These are phyloP conservation scores for Hyphopichia khmerensis DNA, from an alignment of 1,139 yeast genomes.

Conservation along the genomic window DNA sequence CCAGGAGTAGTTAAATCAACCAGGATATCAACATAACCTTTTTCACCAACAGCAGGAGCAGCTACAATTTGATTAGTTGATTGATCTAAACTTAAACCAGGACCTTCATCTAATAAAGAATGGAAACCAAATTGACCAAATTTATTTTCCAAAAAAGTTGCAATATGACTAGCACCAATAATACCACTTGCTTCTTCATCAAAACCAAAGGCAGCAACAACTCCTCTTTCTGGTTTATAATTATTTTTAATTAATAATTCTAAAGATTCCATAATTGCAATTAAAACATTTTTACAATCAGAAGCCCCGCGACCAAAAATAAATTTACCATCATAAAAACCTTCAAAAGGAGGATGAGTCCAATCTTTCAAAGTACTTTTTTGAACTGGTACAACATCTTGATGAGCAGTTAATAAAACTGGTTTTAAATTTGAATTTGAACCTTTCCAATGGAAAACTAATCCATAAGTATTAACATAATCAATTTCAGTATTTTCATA, in stretches of 20 bases:
- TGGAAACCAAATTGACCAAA: conserved; percentile 37
- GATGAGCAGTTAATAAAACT: conserved; percentile 69
- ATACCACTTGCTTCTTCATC: conserved; percentile 45
- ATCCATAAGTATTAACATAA: conserved; percentile 63
- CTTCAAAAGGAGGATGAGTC: conserved; percentile 71
- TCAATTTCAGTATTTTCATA: conserved; percentile 49
- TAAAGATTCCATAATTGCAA: conserved; percentile 38
- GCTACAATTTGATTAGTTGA: conserved; percentile 35
- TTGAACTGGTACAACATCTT: conserved; percentile 83
- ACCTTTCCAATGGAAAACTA: conserved; percentile 70
- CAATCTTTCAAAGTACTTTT: conserved; percentile 54
- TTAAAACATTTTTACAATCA: conserved; percentile 42
- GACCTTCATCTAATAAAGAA: conserved; percentile 46
- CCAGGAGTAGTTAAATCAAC: conserved; percentile 42
- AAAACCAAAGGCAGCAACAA: conserved; percentile 44
- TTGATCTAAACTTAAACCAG: conserved; percentile 28
- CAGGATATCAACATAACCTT: conserved; percentile 36
- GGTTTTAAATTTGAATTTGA: conserved; percentile 55
- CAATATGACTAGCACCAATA: conserved; percentile 33
- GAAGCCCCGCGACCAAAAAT: conserved; percentile 43
- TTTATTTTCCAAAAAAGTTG: conserved; percentile 26
- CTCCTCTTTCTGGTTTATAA: conserved; percentile 33
- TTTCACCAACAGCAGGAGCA: conserved; percentile 40
- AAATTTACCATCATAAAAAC: conserved; percentile 57
- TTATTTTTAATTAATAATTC: conserved; percentile 31